Percentiles rank a stretch among this genome's conserved stretches.
These are phyloP conservation scores for Saccharomycopsis hybrid DNA, from an alignment of 1,139 yeast genomes.

Conservation along the genomic window DNA sequence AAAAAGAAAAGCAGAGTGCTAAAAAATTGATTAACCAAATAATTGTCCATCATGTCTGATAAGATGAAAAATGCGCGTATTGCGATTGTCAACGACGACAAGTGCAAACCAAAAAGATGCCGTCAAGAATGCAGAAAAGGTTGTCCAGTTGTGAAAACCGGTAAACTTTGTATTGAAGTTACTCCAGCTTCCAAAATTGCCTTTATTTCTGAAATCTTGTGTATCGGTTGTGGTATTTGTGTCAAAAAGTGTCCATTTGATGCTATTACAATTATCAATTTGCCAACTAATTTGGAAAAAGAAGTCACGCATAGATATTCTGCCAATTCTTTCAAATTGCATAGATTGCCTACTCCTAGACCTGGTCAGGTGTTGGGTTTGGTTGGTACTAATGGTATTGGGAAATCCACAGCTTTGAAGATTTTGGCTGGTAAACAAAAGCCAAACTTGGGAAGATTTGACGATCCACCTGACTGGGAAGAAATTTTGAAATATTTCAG, in stretches of 20 bases:
- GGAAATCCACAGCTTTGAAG: slow-evolving; percentile 96
- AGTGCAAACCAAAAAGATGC: slow-evolving; percentile 96
- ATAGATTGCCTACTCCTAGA: slow-evolving; percentile 95
- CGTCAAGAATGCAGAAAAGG: slow-evolving; percentile 95
- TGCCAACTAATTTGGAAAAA: slow-evolving; percentile 88
- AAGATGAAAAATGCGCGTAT: slow-evolving; percentile 62
- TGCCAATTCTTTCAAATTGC: slow-evolving; percentile 95
- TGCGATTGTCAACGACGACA: slow-evolving; percentile 90
- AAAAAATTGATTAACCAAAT: too few relatives aligned
- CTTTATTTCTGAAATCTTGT: slow-evolving; percentile 87
- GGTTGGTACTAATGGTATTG: slow-evolving; percentile 99
- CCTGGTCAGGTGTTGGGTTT: slow-evolving; percentile 98
- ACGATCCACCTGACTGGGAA: slow-evolving; percentile 96
- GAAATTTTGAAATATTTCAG: slow-evolving; percentile 86
- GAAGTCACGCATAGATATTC: slow-evolving; percentile 97
- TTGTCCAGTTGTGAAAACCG: slow-evolving; percentile 97
- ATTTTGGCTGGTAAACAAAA: slow-evolving; percentile 97
- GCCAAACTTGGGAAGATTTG: slow-evolving; percentile 90
- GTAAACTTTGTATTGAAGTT: slow-evolving; percentile 95
- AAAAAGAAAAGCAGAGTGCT: too few relatives aligned
- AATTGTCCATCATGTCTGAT: too few relatives aligned
- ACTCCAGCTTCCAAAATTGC: slow-evolving; percentile 87
- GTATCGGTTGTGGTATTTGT: slow-evolving; percentile 99
- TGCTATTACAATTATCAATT: slow-evolving; percentile 89
- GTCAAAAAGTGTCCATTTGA: slow-evolving; percentile 97